Evolutionary conservation across 192 early-diverging fungal species (phyloP).

Genomic region (Podila verticillata): DNA sequence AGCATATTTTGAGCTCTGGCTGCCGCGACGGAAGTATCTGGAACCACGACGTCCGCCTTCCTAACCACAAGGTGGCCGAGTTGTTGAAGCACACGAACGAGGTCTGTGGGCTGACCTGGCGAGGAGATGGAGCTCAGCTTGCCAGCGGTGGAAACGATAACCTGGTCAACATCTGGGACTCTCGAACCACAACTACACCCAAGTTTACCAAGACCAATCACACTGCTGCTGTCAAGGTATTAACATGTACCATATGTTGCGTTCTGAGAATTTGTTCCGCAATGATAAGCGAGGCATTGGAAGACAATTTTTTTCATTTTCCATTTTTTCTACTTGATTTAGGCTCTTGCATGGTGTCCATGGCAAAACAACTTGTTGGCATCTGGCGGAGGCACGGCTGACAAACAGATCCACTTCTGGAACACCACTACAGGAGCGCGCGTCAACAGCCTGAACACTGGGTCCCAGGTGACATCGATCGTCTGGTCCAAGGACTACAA

Average conservation of each 20-base stretch:
- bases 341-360: conserved; percentile 96
- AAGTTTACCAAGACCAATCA: conserved; percentile 79
- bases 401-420: conserved; percentile 94
- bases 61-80: conserved; percentile 81
- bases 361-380: conserved; percentile 88
- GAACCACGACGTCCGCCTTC: conserved; percentile 94
- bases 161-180: conserved; percentile 90
- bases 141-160: conserved; percentile 98
- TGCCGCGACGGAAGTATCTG: conserved; percentile 91
- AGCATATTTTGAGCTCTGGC: conserved; percentile 83
- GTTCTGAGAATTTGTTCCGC: not conserved
- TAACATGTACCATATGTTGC: not conserved
- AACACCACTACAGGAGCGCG: conserved; percentile 75
- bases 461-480: conserved; percentile 93
- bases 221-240: conserved; percentile 89
- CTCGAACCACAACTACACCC: conserved; percentile 64
- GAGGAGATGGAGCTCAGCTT: conserved; percentile 76
- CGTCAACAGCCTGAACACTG: conserved; percentile 77
- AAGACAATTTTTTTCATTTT: conserved; percentile 38
- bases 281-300: not conserved
- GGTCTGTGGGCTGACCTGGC: conserved; percentile 94
- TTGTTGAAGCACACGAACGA: conserved; percentile 76
- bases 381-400: conserved; percentile 91
- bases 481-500: conserved; percentile 86
- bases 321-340: conserved; percentile 1